A percentile compares a stretch with the other conserved stretches of the same genome.
Conservation (phyloP, 257 asterid genomes). For the Solanum paucissectum region DNA sequence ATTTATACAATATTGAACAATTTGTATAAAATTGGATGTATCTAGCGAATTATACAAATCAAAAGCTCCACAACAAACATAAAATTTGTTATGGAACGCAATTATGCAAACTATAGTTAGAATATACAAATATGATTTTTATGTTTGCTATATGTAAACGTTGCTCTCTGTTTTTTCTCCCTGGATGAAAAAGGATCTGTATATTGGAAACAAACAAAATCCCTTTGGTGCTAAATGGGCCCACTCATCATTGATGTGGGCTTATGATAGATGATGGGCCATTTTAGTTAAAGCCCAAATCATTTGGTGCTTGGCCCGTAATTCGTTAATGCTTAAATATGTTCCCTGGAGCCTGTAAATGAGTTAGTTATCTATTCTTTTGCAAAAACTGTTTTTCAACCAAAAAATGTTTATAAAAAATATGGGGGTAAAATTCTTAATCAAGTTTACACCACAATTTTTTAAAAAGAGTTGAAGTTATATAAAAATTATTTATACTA, state of each 20-base stretch:
- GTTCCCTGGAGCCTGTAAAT: not conserved
- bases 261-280: not conserved
- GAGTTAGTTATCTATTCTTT: not conserved
- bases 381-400: not conserved
- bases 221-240: not conserved
- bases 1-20: too few relatives aligned
- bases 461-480: not conserved
- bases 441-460: not conserved
- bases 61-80: too few relatives aligned
- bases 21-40: too few relatives aligned
- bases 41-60: too few relatives aligned
- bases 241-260: not conserved
- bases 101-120: too few relatives aligned
- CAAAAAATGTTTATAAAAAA: too few relatives aligned
- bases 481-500: not conserved
- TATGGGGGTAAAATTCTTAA: not conserved
- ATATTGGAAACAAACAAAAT: not conserved
- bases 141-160: too few relatives aligned
- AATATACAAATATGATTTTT: too few relatives aligned
- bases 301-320: not conserved
- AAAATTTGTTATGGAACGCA: too few relatives aligned
- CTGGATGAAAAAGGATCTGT: not conserved
- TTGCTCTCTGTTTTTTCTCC: too few relatives aligned
- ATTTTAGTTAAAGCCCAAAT: not conserved
- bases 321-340: not conserved